Percentiles rank a stretch among this genome's conserved stretches.
These are phyloP conservation scores for Trifolium repens DNA, from an alignment of 306 rosid genomes.

Conservation along the genomic window DNA sequence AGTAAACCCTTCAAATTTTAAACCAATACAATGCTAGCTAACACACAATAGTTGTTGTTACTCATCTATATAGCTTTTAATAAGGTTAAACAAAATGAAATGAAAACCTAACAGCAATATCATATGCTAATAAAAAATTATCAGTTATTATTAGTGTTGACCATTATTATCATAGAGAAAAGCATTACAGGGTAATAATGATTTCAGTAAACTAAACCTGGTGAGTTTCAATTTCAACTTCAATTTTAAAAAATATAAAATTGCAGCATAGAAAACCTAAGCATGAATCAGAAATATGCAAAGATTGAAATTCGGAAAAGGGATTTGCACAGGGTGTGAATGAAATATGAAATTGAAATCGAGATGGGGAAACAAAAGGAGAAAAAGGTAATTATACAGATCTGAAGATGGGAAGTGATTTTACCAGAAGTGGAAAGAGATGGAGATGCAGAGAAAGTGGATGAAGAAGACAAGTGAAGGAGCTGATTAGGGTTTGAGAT, in stretches of 20 bases:
- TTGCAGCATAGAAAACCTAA: background rate
- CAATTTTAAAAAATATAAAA: background rate
- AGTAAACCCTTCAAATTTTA: slow-evolving; percentile 6
- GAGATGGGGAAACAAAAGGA: background rate
- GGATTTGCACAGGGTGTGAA: background rate
- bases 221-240: slow-evolving; percentile 29
- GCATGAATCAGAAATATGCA: background rate
- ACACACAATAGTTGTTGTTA: background rate
- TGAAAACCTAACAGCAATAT: background rate
- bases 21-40: background rate
- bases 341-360: background rate
- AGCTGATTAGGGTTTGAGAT: slow-evolving; percentile 64
- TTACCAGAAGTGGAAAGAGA: slow-evolving; percentile 43
- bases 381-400: slow-evolving; percentile 35
- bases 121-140: slow-evolving; percentile 1
- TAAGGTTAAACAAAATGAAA: background rate
- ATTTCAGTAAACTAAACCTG: slow-evolving; percentile 32
- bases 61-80: background rate
- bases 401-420: slow-evolving; percentile 37
- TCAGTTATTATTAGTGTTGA: background rate
- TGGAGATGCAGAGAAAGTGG: slow-evolving; percentile 16
- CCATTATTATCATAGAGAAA: background rate
- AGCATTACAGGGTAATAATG: slow-evolving; percentile 22
- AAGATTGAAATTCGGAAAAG: slow-evolving; percentile 9
- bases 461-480: slow-evolving; percentile 31